phyloP scores from a whole-genome alignment of 2,329 filamentous ascomycete species.

The Sclerotinia minor region DNA sequence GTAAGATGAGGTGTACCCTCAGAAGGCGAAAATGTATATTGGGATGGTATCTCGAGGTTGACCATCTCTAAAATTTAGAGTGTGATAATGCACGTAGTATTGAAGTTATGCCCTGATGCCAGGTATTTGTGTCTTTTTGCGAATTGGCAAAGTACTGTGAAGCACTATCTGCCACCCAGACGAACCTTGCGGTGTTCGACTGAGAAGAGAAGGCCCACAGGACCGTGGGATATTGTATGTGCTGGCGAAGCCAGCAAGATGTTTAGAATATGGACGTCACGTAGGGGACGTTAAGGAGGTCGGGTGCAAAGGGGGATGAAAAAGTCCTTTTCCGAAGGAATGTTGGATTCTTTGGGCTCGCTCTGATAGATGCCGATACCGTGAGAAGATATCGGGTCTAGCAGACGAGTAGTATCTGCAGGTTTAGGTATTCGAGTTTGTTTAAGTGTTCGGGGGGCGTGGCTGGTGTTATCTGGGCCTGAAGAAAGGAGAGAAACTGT shows the following conservation, averaged over 20 bases:
- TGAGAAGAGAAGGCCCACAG: conserved; percentile 97
- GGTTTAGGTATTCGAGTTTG: conserved; percentile 28
- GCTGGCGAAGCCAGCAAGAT: conserved; percentile 76
- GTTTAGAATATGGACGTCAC: conserved; percentile 57
- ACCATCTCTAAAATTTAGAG: conserved; percentile 67
- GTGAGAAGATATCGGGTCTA: conserved; percentile 78
- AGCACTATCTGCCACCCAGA: conserved; percentile 98
- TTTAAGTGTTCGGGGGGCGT: conserved; percentile 42
- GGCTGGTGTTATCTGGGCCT: conserved; percentile 63
- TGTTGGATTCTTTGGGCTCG: conserved; percentile 69
- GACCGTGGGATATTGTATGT: conserved; percentile 60
- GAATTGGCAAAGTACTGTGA: conserved; percentile 59
- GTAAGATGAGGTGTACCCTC: conserved; percentile 85
- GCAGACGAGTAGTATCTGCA: conserved; percentile 71
- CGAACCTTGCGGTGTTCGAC: conserved; percentile 90
- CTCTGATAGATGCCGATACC: conserved; percentile 82
- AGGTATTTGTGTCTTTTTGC: background rate
- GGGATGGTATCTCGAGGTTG: conserved; percentile 73
- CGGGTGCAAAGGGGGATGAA: conserved; percentile 79
- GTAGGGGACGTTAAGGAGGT: conserved; percentile 84
- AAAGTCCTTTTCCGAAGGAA: conserved; percentile 82
- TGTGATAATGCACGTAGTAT: conserved; percentile 32
- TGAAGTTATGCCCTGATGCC: conserved; percentile 15
- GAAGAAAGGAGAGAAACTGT: conserved; percentile 27
- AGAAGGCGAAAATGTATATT: conserved; percentile 81